Percentiles rank a stretch among this genome's conserved stretches.
Evolutionary conservation across 257 asterid genomes (phyloP).

Genomic region (Eustoma russellianum): DNA sequence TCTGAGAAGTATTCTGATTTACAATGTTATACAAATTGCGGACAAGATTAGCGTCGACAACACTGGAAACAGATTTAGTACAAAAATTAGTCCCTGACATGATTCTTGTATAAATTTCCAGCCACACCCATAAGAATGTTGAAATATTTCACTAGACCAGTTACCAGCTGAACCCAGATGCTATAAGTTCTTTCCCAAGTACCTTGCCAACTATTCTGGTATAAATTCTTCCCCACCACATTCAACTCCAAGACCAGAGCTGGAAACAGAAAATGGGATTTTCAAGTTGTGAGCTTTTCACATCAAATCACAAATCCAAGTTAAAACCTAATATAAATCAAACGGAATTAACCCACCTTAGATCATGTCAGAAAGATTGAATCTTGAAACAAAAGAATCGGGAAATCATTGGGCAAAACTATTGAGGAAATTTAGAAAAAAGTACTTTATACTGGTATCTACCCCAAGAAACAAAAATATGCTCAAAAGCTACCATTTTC

Average conservation of each 20-base stretch:
- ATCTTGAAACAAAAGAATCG: neutral
- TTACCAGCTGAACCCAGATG: neutral
- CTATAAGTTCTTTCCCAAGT: slow-evolving; percentile 9
- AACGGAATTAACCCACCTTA: neutral
- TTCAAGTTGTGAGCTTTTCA: slow-evolving; percentile 10
- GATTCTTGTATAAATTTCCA: slow-evolving; percentile 22
- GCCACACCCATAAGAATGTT: slow-evolving; percentile 47
- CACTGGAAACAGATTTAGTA: slow-evolving; percentile 16
- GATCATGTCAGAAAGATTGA: neutral
- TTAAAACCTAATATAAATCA: neutral
- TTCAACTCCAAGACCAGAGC: slow-evolving; percentile 5
- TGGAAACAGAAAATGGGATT: slow-evolving; percentile 7
- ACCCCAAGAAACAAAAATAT: too few relatives aligned
- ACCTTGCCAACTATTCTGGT: neutral
- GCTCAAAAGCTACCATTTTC: too few relatives aligned
- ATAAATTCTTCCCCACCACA: slow-evolving; percentile 4
- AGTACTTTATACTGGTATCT: too few relatives aligned
- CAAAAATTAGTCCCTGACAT: slow-evolving; percentile 22
- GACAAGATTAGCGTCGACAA: slow-evolving; percentile 19
- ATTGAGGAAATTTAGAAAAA: too few relatives aligned
- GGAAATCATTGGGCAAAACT: too few relatives aligned
- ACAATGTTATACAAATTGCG: slow-evolving; percentile 16
- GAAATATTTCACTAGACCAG: slow-evolving; percentile 5
- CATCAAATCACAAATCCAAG: slow-evolving; percentile 12
- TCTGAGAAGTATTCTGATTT: slow-evolving; percentile 11